Evolutionary conservation across 495 filamentous ascomycete genomes (phyloP), one percentile per base, ranked within the genome.

Genomic region (Trypethelium eluteriae): DNA sequence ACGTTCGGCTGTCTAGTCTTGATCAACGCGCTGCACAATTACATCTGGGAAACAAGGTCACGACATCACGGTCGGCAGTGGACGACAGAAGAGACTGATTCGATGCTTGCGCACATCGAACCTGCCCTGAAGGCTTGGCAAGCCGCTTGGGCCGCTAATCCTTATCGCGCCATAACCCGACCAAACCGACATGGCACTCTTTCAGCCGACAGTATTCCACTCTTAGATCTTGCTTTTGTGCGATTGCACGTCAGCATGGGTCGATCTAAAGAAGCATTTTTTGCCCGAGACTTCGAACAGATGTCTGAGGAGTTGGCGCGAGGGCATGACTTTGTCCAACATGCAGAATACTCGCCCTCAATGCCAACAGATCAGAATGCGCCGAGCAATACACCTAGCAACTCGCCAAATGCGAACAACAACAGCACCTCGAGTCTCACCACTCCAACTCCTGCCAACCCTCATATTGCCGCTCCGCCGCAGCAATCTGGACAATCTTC

Each of bases 21-120:
- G 63, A 98, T 98, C 74, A 95, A 96, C 75, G 93, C 94, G 1
- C 79, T 98, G 36, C 94, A 98, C 76, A 96, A 96, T 69, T 97
- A 97, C 76, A 96, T 98, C 56, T 98, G 94, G 94, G 93, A 98
- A 77, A 96, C 92, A 1, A 85, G 94, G 47, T 93, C 96, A 75
- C 81, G 92, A 44, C 93, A 97, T 71, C 87, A 92, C 72, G 92
- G 89, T 66, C 87, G 92, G 68, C 84, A 90, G 68, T 97, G 93
- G 93, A 96, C 92, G 16, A 84, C 88, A 38, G 86, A 90, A 68
- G 94, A 98, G 75, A 95, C 91, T 0, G 92, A 98, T 69, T 89
- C 91, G 62, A 96, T 98, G 93, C 92, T 96, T 76, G 88, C 90
- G 12, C 92, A 96, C 73, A 95, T 98, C 63, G 94, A 97, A 72